Base-by-base conservation (phyloP, 345 rosid species). In the Cardamine occulta region DNA sequence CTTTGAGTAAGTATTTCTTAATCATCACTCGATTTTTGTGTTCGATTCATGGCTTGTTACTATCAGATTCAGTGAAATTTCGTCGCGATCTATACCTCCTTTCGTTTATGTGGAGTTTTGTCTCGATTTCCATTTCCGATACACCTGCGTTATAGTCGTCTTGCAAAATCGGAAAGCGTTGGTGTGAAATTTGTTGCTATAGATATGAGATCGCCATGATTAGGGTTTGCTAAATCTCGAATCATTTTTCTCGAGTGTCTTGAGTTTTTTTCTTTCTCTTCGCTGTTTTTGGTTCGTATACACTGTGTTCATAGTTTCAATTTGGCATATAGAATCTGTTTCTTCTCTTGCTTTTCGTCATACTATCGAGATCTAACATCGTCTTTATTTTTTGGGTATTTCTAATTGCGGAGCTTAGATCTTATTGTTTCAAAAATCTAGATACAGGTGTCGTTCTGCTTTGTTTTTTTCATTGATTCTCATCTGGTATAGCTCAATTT, bases 221-320 rank as follows among this genome's bases (percentile, higher is more conserved):
- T 76, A 70, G 35, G 76, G 8, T 70, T 57, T 70, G 1, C 19
- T 37, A 63, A 26, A 35, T 48, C 67, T 58, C 47, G 39, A 14
- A 61, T 60, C 12, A 11, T 64, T 24, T n/a, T n/a, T n/a, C n/a
- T n/a, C n/a, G n/a, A n/a, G n/a, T n/a, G n/a, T n/a, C n/a, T n/a
- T n/a, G n/a, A n/a, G n/a, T n/a, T n/a, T n/a, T n/a, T n/a, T 10
- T 28, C 31, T 2, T 4, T n/a, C n/a, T 42, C 21, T 6, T 54
- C 29, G 40, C 24, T 74, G 4, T n/a, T 17, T 61, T 12, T 23
- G 18, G 10, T n/a, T 23, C 34, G 57, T 42, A 37, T 47, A n/a
- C 13, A 5, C 2, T 40, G 35, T 49, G 5, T 18, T 39, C 62
- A 26, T 31, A 52, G 54, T 34, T 73, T 63, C 44, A 28, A 12